Conservation (phyloP, 495 filamentous ascomycete species). For the Neurospora sp. region DNA sequence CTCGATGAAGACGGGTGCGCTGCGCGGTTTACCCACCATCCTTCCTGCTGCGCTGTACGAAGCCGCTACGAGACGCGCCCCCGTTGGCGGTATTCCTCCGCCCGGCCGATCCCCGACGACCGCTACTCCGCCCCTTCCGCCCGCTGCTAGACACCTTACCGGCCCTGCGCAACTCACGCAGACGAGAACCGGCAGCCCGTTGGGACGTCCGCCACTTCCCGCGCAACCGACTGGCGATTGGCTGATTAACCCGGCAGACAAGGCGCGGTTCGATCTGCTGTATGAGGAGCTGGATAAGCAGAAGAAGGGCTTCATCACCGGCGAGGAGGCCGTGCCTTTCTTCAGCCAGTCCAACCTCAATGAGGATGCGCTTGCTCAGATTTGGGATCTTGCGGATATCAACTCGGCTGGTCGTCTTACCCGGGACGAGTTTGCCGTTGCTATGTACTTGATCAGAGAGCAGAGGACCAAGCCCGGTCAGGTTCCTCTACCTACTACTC, state of each 20-base stretch:
- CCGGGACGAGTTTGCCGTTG: slow-evolving; percentile 89
- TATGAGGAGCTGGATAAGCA: slow-evolving; percentile 73
- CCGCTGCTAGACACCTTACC: slow-evolving; percentile 38
- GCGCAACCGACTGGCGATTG: slow-evolving; percentile 67
- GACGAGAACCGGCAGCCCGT: slow-evolving; percentile 58
- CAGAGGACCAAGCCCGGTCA: slow-evolving; percentile 61
- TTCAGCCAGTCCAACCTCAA: slow-evolving; percentile 85
- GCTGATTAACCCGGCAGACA: slow-evolving; percentile 74
- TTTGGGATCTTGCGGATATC: slow-evolving; percentile 97
- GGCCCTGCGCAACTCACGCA: slow-evolving; percentile 28
- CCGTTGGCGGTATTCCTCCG: slow-evolving; percentile 33
- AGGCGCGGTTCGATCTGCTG: slow-evolving; percentile 72
- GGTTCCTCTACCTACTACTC: slow-evolving; percentile 51
- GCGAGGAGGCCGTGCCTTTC: slow-evolving; percentile 89
- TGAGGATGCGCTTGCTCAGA: slow-evolving; percentile 85
- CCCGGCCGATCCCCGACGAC: slow-evolving; percentile 24
- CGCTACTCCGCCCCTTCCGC: slow-evolving; percentile 25
- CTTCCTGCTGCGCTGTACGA: slow-evolving; percentile 85
- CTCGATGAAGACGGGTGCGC: slow-evolving; percentile 72
- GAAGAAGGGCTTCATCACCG: slow-evolving; percentile 73
- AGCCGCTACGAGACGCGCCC: slow-evolving; percentile 66
- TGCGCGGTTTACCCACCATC: slow-evolving; percentile 69
- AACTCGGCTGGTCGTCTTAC: slow-evolving; percentile 77
- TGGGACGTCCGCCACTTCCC: slow-evolving; percentile 48
- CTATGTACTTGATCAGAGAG: slow-evolving; percentile 92